These are phyloP conservation scores for Trametes maxima DNA, from an alignment of 768 basidiomycete species.

Conservation along the genomic window DNA sequence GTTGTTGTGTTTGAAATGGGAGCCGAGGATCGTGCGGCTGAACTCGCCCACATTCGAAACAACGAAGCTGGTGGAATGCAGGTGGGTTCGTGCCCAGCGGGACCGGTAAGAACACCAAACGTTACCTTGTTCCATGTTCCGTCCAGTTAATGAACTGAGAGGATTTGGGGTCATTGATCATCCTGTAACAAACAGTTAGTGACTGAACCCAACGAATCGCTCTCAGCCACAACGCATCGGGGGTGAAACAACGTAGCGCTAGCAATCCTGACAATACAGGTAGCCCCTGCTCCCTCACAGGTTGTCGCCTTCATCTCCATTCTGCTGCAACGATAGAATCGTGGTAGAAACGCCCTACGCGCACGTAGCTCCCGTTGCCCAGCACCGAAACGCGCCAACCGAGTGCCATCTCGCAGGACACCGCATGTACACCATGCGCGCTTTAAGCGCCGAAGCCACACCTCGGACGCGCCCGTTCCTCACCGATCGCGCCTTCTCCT, in stretches of 20 bases:
- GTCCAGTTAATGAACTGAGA: slow-evolving; percentile 84
- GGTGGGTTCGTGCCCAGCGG: slow-evolving; percentile 8
- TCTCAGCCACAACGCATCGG: not conserved
- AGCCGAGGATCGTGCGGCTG: slow-evolving; percentile 79
- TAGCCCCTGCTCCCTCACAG: no score
- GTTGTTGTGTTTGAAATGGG: slow-evolving; percentile 91
- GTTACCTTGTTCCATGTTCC: slow-evolving; percentile 68
- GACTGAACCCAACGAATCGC: not conserved
- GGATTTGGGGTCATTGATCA: slow-evolving; percentile 85
- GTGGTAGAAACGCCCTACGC: no score
- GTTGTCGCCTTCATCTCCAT: no score
- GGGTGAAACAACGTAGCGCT: no score
- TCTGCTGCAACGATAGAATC: no score
- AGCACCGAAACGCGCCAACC: no score
- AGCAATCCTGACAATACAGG: no score
- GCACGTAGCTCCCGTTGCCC: no score
- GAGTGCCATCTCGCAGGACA: no score
- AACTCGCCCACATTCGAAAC: slow-evolving; percentile 88
- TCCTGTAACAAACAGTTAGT: slow-evolving; percentile 45
- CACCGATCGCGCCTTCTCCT: slow-evolving; percentile 2
- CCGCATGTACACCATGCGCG: no score
- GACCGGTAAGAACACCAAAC: not conserved
- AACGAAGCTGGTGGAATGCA: slow-evolving; percentile 56
- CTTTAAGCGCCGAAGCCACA: not conserved
- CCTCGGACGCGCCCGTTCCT: not conserved